Conservation (phyloP, 2,329 filamentous ascomycete species). For the Alternaria sp. region DNA sequence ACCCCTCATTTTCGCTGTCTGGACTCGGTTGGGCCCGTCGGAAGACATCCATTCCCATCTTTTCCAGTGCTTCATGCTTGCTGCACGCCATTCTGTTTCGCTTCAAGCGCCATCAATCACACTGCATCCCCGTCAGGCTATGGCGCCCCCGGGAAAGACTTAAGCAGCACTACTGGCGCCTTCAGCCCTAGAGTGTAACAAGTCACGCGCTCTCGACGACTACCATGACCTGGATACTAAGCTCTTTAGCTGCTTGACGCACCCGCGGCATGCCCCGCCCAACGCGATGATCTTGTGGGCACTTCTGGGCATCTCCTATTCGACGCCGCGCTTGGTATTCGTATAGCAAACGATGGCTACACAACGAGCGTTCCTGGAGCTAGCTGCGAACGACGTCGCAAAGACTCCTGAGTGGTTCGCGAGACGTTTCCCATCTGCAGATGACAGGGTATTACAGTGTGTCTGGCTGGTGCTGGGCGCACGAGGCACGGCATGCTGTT, state of each 20-base stretch:
- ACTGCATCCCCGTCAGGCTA: conserved; percentile 32
- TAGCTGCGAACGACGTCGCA: conserved; percentile 32
- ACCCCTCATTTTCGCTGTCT: conserved; percentile 40
- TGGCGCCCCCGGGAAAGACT: conserved; percentile 29
- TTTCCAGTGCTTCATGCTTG: conserved; percentile 39
- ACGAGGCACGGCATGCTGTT: conserved; percentile 34
- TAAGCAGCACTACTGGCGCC: conserved; percentile 25
- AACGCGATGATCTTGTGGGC: conserved; percentile 27
- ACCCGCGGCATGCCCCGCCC: conserved; percentile 19
- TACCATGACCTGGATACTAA: conserved; percentile 34
- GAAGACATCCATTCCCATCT: conserved; percentile 25
- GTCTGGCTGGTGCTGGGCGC: conserved; percentile 28
- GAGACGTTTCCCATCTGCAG: conserved; percentile 15
- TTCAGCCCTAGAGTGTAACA: conserved; percentile 29
- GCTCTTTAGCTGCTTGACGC: conserved; percentile 17
- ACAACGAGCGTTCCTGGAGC: conserved; percentile 36
- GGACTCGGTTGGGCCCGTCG: conserved; percentile 39
- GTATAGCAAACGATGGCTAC: conserved; percentile 21
- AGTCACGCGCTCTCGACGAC: conserved; percentile 43
- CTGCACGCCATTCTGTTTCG: conserved; percentile 50
- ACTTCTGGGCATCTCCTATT: conserved; percentile 32
- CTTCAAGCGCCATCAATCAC: conserved; percentile 43
- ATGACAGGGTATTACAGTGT: conserved; percentile 25
- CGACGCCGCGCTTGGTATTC: conserved; percentile 16
- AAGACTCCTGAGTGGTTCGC: conserved; percentile 13